phyloP scores from a whole-genome alignment of 2,329 filamentous ascomycete species.

The Huntiella omanensis region DNA sequence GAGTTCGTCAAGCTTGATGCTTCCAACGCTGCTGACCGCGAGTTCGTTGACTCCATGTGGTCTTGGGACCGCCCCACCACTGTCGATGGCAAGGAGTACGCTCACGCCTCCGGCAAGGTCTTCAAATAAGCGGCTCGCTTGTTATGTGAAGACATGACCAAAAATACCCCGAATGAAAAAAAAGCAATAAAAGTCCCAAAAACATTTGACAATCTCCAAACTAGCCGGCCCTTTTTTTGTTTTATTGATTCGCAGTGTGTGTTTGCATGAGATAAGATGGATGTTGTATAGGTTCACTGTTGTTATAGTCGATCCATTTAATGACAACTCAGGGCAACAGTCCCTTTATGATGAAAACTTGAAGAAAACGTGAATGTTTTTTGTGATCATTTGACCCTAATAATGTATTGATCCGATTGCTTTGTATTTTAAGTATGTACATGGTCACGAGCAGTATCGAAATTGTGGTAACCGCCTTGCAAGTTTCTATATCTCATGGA shows the following conservation, averaged over 20 bases:
- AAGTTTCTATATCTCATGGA: background rate
- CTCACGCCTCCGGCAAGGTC: constrained; percentile 84
- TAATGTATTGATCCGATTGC: background rate
- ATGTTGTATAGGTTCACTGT: constrained; percentile 4
- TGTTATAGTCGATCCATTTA: background rate
- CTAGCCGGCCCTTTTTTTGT: background rate
- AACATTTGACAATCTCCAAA: constrained; percentile 2
- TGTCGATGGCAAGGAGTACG: constrained; percentile 72
- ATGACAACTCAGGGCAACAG: constrained; percentile 6
- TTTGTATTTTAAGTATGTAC: background rate
- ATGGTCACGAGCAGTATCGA: background rate
- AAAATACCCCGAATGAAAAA: constrained; percentile 9
- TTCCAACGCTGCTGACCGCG: constrained; percentile 63
- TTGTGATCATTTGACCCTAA: too few species aligned
- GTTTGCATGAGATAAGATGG: background rate
- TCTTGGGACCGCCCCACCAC: constrained; percentile 71
- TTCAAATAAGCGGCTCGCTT: constrained; percentile 60
- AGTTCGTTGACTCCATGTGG: constrained; percentile 77
- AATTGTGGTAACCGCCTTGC: background rate
- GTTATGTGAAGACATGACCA: constrained; percentile 12
- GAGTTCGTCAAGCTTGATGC: constrained; percentile 90
- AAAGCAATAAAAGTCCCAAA: constrained; percentile 10
- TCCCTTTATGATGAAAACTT: constrained; percentile 1
- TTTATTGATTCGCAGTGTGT: background rate
- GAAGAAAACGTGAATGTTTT: background rate